Evolutionary conservation across 768 basidiomycete genomes (phyloP).

Genomic region (Mycena maculata): DNA sequence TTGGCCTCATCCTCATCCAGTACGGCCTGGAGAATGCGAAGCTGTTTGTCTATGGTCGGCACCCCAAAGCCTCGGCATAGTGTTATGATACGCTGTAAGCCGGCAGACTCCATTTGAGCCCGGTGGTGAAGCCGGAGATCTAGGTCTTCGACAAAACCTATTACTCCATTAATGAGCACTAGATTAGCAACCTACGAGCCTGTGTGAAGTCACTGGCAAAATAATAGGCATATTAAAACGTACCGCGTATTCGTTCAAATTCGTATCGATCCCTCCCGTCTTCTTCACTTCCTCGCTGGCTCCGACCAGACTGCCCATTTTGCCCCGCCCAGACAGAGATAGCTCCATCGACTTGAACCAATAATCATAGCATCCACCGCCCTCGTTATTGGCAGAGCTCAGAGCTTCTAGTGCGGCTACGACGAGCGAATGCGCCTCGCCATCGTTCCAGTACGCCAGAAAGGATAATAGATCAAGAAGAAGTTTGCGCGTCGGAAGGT

Average conservation of each 20-base stretch:
- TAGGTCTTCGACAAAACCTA: conserved; percentile 76
- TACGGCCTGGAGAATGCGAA: conserved; percentile 67
- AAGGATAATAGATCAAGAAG: conserved; percentile 85
- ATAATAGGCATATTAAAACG: conserved; percentile 41
- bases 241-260: conserved; percentile 89
- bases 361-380: conserved; percentile 77
- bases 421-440: conserved; percentile 72
- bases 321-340: conserved; percentile 84
- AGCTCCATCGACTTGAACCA: conserved; percentile 90
- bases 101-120: conserved; percentile 89
- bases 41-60: conserved; percentile 71
- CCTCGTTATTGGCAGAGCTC: conserved; percentile 73
- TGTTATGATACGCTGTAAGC: conserved; percentile 77
- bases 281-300: conserved; percentile 91
- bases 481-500: conserved; percentile 81
- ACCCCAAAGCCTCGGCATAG: conserved; percentile 77
- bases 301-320: conserved; percentile 95
- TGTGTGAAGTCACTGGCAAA: conserved; percentile 19
- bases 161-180: conserved; percentile 75
- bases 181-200: conserved; percentile 71
- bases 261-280: conserved; percentile 70
- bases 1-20: conserved; percentile 82
- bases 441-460: conserved; percentile 73
- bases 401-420: conserved; percentile 80
- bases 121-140: conserved; percentile 90